Evolutionary conservation across 495 filamentous ascomycete species (phyloP), one percentile per base, ranked within the genome.

Genomic region (Letharia columbiana): DNA sequence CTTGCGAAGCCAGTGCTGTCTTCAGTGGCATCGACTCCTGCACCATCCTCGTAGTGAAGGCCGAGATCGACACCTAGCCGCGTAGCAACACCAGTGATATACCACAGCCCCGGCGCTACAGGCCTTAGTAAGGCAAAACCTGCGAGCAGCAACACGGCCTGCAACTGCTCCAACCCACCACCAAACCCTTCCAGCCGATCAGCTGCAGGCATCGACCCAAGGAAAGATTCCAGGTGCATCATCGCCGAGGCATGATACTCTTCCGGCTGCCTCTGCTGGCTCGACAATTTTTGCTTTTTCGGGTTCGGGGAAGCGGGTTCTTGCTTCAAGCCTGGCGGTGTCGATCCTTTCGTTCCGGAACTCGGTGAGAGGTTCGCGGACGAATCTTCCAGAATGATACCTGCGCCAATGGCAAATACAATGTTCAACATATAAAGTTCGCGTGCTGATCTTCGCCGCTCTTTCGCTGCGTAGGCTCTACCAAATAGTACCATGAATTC

Each of bases 211-310:
- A 85, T 86, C 39, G 84, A 87, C 17, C 88, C 87, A 1, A 97
- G 81, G 71, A 94, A 96, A 2, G 87, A 86, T 73, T 97, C 93
- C 20, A 97, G 79, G 72, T 98, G 90, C 45, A 95, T 82, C 68
- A 97, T 92, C 5, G 93, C 93, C 61, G 91, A 91, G 9, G 93
- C 92, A 75, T 98, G 93, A 74, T 98, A 98, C 73, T 96, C 91
- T 76, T 98, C 93, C 4, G 93, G 90, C 72, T 93, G 91, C 67
- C 85, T 84, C 73, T 96, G 91, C 72, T 86, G 80, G 58, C 74
- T 79, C n/a, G 83, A 80, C 9, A 84, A 67, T 64, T 77, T 77
- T 40, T 76, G 76, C 68, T 79, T 81, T 67, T 86, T 86, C 23
- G 79, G 75, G 18, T 73, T 78, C 15, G 80, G 77, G 54, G 75